Evolutionary conservation across 208 protist species (phyloP), one percentile per base, ranked within the genome.

Genomic region (Porcisia hertigi): DNA sequence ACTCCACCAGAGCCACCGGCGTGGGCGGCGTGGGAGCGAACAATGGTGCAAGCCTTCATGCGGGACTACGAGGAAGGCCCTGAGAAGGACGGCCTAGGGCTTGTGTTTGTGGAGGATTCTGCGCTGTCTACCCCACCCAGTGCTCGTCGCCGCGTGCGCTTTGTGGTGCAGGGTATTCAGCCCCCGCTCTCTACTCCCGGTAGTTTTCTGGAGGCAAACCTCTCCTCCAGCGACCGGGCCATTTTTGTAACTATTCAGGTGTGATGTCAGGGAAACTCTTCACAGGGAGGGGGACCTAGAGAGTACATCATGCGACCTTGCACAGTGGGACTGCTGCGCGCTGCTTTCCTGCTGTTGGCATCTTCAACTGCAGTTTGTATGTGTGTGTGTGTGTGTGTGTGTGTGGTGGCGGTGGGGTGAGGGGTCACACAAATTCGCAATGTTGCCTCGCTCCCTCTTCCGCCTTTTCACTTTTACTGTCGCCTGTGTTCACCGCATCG

Each of bases 161-260:
- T 92, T 76, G 69, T 81, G 25, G 82, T 94, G 43, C 90, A 94
- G 57, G 90, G 88, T 8, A 77, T 86, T 59, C 69, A 84, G 62
- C 90, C 90, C 20, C 74, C 86, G 4, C 79, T 94, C 8, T 36
- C 54, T 20, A 92, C 85, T 16, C 88, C 90, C 2, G 85, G 84
- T 5, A 83, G 71, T 7, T 94, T 89, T 79, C 73, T 94, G 39
- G 85, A 91, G 64, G 77, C 86, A 2, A 75, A 85, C 71, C 74
- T 93, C 77, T 63, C 85, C 25, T 91, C 90, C 0, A 84, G 87
- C 25, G 90, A 94, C 77, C 81, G 88, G 23, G 72, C 85, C 41
- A 76, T 94, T 36, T 94, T 87, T 65, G 80, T 93, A 0, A 88
- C 85, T 7, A 69, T 93, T 58, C 76, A 80, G 39, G 57, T 87